Base-by-base conservation (phyloP, 768 basidiomycete genomes). In the Lactifluus piperatus region DNA sequence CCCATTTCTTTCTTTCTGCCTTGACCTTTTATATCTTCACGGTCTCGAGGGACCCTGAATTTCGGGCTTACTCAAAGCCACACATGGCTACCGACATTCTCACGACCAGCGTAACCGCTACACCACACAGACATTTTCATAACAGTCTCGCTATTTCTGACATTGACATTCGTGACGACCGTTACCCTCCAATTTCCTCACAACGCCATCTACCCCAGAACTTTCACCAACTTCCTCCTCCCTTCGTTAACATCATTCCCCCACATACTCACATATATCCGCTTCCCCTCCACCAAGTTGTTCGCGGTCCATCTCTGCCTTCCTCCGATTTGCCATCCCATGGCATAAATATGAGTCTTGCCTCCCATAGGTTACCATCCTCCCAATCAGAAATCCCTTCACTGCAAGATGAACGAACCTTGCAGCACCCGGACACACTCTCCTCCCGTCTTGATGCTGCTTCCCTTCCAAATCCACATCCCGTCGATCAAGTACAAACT, bases 131-230 rank as follows among this genome's bases (percentile, higher is more conserved):
- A 56, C 69, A 78, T 62, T 83, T 82, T 71, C 74, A 82, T 51
- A 77, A 76, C 66, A 72, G 77, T 43, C 75, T 85, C 58, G 67
- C 74, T 41, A 76, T 84, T 69, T 73, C 79, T 57, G 84, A 85
- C 57, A 75, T 81, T 62, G 82, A 84, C 71, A 78, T 81, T 69
- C 76, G 77, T 66, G 85, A 85, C 74, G 80, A 79, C 68, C 76
- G 85, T 68, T 84, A 85, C 64, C 74, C 79, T 16, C 48, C 45
- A 18, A 57, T 73, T 49, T 66, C 74, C 20, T 56, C 71, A 30
- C 51, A 66, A 24, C 47, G 51, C 58, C 47, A 60, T 59, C 45
- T 51, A 52, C 45, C 62, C 54, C 44, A 59, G 14, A 7, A 39
- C 56, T 44, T 34, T 13, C 51, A 56, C 9, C 53, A 32, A 26